Percentiles rank a stretch among this genome's conserved stretches.
phyloP scores from a whole-genome alignment of 257 asterid species.

The Gentiana dahurica region DNA sequence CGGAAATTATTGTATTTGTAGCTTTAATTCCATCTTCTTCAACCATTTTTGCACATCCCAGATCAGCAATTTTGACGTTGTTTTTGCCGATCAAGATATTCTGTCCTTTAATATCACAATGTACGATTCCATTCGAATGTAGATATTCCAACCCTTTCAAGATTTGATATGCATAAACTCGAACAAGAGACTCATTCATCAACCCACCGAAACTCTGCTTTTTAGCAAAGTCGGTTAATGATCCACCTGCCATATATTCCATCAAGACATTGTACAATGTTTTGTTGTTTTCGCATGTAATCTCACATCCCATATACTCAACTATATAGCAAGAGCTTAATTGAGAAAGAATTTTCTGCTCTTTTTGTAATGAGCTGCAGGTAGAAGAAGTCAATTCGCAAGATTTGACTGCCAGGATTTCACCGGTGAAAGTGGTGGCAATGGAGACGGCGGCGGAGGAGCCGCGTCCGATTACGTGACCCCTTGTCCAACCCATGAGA shows the following conservation, averaged over 20 bases:
- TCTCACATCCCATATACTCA: constrained; percentile 44
- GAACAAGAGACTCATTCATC: constrained; percentile 27
- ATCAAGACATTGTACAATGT: constrained; percentile 44
- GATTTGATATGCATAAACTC: constrained; percentile 27
- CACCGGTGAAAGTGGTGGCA: constrained; percentile 43
- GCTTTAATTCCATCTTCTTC: constrained; percentile 9
- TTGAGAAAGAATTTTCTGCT: constrained; percentile 38
- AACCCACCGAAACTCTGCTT: constrained; percentile 27
- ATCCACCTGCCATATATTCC: constrained; percentile 71
- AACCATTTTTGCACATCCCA: constrained; percentile 51
- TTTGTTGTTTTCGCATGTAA: constrained; percentile 16
- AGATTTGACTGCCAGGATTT: constrained; percentile 64
- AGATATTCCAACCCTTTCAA: constrained; percentile 50
- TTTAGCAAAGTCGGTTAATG: constrained; percentile 48
- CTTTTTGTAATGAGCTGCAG: constrained; percentile 28
- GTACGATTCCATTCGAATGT: constrained; percentile 45
- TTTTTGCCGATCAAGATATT: constrained; percentile 42
- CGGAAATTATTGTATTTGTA: constrained; percentile 24
- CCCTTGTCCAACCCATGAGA: constrained; percentile 64
- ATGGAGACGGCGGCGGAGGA: constrained; percentile 63
- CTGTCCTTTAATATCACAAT: constrained; percentile 71
- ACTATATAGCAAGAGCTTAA: constrained; percentile 52
- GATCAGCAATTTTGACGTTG: constrained; percentile 58
- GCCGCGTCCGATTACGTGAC: constrained; percentile 71
- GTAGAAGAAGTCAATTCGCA: constrained; percentile 30